phyloP scores from a whole-genome alignment of 768 basidiomycete genomes.

The Suillus discolor region DNA sequence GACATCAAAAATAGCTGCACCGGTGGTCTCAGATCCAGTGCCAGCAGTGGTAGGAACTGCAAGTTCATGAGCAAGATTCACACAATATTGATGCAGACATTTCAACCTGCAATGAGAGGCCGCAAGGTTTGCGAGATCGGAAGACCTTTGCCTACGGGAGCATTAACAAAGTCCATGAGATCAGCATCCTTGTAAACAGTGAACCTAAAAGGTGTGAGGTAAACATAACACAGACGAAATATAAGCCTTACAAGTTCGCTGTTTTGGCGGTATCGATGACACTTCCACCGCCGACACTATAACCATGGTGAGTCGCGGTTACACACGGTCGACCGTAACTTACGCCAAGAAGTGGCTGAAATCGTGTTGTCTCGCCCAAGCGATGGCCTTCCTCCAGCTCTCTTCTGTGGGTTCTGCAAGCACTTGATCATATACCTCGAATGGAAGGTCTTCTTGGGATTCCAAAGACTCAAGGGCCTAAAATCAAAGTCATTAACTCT shows the following conservation, averaged over 20 bases:
- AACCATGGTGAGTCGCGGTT: slow-evolving; percentile 5
- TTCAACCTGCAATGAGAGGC: slow-evolving; percentile 80
- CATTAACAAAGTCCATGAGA: slow-evolving; percentile 96
- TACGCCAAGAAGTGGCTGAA: slow-evolving; percentile 94
- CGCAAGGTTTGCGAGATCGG: slow-evolving; percentile 74
- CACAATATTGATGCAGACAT: background rate
- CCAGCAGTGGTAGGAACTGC: slow-evolving; percentile 77
- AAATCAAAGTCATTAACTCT: slow-evolving; percentile 5
- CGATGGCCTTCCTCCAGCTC: slow-evolving; percentile 86
- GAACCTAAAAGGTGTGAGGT: slow-evolving; percentile 51
- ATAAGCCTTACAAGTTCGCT: slow-evolving; percentile 71
- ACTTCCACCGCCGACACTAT: slow-evolving; percentile 88
- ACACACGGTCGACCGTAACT: slow-evolving; percentile 27
- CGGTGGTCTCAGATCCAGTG: slow-evolving; percentile 94
- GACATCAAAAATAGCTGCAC: slow-evolving; percentile 92
- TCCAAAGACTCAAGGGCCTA: slow-evolving; percentile 83
- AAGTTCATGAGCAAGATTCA: slow-evolving; percentile 6
- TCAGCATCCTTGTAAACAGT: slow-evolving; percentile 91
- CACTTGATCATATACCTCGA: slow-evolving; percentile 80
- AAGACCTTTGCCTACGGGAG: slow-evolving; percentile 90
- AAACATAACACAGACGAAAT: background rate
- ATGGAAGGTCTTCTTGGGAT: slow-evolving; percentile 71
- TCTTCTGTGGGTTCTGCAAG: slow-evolving; percentile 92
- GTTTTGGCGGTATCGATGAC: slow-evolving; percentile 96
- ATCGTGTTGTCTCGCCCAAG: slow-evolving; percentile 83